Evolutionary conservation across 768 basidiomycete genomes (phyloP), one percentile per base, ranked within the genome.

Genomic region (Harrya chromipes): DNA sequence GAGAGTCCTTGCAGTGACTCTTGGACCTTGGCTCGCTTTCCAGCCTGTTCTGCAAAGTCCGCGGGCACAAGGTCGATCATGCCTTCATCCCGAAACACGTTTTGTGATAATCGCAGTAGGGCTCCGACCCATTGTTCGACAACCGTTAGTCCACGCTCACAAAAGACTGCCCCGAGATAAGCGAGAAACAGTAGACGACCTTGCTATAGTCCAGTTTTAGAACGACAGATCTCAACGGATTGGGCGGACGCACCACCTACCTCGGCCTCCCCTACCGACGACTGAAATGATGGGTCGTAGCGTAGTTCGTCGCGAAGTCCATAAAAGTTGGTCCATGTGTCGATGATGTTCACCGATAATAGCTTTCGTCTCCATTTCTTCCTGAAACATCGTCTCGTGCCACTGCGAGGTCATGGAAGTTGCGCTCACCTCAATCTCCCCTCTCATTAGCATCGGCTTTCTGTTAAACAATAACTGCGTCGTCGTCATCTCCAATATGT

Each of bases 161-260:
- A 59, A 59, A 75, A 85, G 23, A 85, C 74, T 34, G 79, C 86
- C 39, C 83, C 86, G 29, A 84, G 74, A 69, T 87, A 87, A 36
- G 85, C 80, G 57, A 77, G 71, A 62, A 88, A 85, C 17, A 87
- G 68, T 16, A 72, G 61, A 29, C 72, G 73, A 6, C 75, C 74
- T 71, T 85, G 82, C 82, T 84, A 54, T 17, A 62, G 35, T 44
- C 40, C 52, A 53, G 44, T 46, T 47, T 58, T 48, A 63, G 54
- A 29, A 55, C 40, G 34, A 23, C 46, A 47, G 49, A 40, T 56
- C 56, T 49, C 43, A 49, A 20, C 42, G 29, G 39, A 49, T 40
- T 39, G 31, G 46, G 46, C 47, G 33, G 59, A 55, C 44, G 41
- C 55, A 58, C 40, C 57, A 65, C 68, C 48, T 62, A 78, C 77